Conservation (phyloP, 768 basidiomycete genomes). For the Leccinum sublutescens region DNA sequence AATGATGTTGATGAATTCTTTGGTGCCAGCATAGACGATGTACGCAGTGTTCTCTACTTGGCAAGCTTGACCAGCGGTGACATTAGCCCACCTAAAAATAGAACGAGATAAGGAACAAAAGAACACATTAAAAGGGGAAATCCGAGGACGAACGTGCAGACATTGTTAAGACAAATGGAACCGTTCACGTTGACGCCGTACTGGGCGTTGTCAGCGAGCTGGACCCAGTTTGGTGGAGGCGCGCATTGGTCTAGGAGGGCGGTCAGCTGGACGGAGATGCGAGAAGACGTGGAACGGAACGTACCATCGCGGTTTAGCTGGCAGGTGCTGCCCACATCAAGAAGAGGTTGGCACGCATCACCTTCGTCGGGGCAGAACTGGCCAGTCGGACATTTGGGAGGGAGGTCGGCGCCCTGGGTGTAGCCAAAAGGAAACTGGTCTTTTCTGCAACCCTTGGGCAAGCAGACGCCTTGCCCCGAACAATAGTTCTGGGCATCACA, state of each 20-base stretch:
- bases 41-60: conserved; percentile 78
- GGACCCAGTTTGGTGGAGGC: conserved; percentile 60
- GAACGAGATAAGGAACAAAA: neutral
- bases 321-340: conserved; percentile 65
- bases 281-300: neutral
- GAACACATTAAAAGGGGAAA: neutral
- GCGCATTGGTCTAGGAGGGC: conserved; percentile 68
- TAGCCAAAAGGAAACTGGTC: conserved; percentile 82
- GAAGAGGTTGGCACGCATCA: conserved; percentile 58
- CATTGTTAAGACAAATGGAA: conserved; percentile 76
- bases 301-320: conserved; percentile 86
- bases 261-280: neutral
- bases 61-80: conserved; percentile 61
- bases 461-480: conserved; percentile 52
- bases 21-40: conserved; percentile 56
- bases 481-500: conserved; percentile 75
- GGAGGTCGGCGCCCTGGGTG: conserved; percentile 41
- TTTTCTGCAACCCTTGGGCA: conserved; percentile 64
- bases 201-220: conserved; percentile 66
- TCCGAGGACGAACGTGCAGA: conserved; percentile 64
- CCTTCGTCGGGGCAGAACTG: conserved; percentile 86
- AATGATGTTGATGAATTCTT: conserved; percentile 74
- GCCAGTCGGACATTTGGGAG: conserved; percentile 57
- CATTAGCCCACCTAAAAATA: conserved; percentile 71
- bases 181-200: conserved; percentile 78